Base-by-base conservation (phyloP, 1,139 yeast genomes). In the Saccharomyces hybrid region DNA sequence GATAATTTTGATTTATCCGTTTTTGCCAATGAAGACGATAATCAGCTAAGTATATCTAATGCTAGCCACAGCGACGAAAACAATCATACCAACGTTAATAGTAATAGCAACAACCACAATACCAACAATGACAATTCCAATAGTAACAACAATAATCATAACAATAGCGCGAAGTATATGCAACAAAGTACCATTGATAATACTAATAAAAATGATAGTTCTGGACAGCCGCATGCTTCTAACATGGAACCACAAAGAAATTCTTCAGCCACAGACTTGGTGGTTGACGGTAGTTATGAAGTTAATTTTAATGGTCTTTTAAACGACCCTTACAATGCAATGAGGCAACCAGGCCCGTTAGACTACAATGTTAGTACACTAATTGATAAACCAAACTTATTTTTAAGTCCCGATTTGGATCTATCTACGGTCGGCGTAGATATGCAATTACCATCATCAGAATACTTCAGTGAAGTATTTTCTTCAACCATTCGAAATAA, bases 391-490 rank as follows among this genome's bases (percentile, higher is more conserved):
- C 53, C 61, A 6, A 48, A 32, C 7, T 48, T 54, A 26, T 55
- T 54, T 32, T 27, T 48, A 16, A 41, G 54, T 16, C 27, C 38
- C 7, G 49, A 42, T n/a, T 44, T 51, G 6, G 47, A 52, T 20
- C 13, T 51, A 14, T 48, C 42, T 14, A 25, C 42, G 9, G 50
- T 34, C 6, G 50, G 50, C 44, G 51, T 57, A 9, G 61, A 59
- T 38, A 51, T 56, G 13, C 51, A 57, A 26, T 52, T 57, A 23
- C 57, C 52, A 23, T 53, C 60, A 11, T 52, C 59, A 9, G 56
- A 53, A 25, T 61, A 63, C 52, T 58, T 63, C 31, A 59, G 56
- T 25, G 63, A 61, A 30, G 54, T 63, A 20, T 62, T 64, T 34
- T 32, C 50, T 11, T 46, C 48, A 46, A 14, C 31, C 20, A 38